Evolutionary conservation across 495 filamentous ascomycete species (phyloP), one percentile per base, ranked within the genome.

Genomic region (Tuber indicum): DNA sequence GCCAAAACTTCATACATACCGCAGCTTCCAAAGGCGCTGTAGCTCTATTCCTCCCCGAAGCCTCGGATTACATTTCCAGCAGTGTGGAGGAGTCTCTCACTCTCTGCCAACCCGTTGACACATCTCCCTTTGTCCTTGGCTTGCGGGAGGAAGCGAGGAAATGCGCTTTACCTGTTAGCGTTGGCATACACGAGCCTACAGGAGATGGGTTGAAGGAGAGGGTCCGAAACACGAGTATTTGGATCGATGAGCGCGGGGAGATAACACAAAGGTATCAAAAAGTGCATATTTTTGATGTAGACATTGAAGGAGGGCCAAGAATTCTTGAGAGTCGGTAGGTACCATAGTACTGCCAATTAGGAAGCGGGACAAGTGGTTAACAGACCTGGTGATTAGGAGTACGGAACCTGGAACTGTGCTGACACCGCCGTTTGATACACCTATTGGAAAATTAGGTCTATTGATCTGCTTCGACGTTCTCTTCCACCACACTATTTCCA

Each of bases 1-100:
- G 82, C 76, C 44, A 26, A 16, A 74, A 17, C 0, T 76, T 83
- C 26, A 47, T 79, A 36, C 74, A 75, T 21, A 71, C n/a, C 19
- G 82, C 82, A 23, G 72, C 70, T 70, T 19, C 75, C 32, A 46
- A 36, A 14, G 71, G 78, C 10, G 39, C 76, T 12, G 76, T 79
- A 92, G 90, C 92, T 42, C 87, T 98, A 73, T 97, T 97, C 84
- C 92, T 98, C 77, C 96, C 94, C 26, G 94, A 98, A 87, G 94
- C 94, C 62, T 90, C 88, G 76, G 94, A 97, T 85, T 98, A 97
- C 86, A 94, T 97, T 77, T 90, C 88, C 69, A 86, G 87, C 23
- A 90, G 89, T 1, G 84, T 89, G 42, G 84, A 88, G 14, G 92
- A 95, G 81, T 90, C 90, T 0, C 83, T 94, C 12, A 86, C 88